Percentiles rank a stretch among this genome's conserved stretches.
phyloP scores from a whole-genome alignment of 2,329 filamentous ascomycete species.

The Coniochaeta hoffmannii region DNA sequence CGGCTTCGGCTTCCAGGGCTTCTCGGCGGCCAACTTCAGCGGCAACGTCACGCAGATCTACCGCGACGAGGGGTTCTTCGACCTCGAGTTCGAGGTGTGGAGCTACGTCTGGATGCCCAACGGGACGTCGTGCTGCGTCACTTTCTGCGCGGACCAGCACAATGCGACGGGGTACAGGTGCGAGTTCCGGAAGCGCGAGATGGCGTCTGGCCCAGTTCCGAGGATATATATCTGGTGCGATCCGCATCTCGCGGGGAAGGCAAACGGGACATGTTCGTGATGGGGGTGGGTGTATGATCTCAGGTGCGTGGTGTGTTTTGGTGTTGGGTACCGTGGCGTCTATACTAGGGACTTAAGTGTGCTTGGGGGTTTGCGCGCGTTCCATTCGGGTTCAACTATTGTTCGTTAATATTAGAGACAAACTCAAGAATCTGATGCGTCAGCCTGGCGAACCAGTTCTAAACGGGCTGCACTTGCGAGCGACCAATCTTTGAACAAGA shows the following conservation, averaged over 20 bases:
- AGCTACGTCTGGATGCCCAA: conserved; percentile 21
- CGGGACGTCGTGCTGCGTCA: conserved; percentile 17
- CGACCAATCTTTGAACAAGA: too few species aligned
- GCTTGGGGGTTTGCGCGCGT: too few species aligned
- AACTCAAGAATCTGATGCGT: too few species aligned
- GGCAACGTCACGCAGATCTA: conserved; percentile 17
- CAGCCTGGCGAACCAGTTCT: too few species aligned
- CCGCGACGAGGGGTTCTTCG: conserved; percentile 15
- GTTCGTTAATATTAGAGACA: too few species aligned
- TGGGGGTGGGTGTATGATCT: background rate
- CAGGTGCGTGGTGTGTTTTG: background rate
- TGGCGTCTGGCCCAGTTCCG: conserved; percentile 11
- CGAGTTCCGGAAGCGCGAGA: conserved; percentile 9
- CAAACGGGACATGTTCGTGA: conserved; percentile 6
- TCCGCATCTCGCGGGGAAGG: background rate
- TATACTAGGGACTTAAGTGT: too few species aligned
- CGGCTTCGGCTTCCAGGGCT: conserved; percentile 24
- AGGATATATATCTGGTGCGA: conserved; percentile 20
- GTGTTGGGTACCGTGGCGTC: background rate
- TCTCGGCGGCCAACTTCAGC: conserved; percentile 14
- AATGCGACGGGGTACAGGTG: conserved; percentile 19
- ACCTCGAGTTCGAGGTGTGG: conserved; percentile 11
- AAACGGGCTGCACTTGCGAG: too few species aligned
- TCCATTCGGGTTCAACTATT: too few species aligned
- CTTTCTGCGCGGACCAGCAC: conserved; percentile 17